A percentile compares a stretch with the other conserved stretches of the same genome.
phyloP scores from a whole-genome alignment of 139 green algal genomes.

The Pseudopediastrum boryanum region DNA sequence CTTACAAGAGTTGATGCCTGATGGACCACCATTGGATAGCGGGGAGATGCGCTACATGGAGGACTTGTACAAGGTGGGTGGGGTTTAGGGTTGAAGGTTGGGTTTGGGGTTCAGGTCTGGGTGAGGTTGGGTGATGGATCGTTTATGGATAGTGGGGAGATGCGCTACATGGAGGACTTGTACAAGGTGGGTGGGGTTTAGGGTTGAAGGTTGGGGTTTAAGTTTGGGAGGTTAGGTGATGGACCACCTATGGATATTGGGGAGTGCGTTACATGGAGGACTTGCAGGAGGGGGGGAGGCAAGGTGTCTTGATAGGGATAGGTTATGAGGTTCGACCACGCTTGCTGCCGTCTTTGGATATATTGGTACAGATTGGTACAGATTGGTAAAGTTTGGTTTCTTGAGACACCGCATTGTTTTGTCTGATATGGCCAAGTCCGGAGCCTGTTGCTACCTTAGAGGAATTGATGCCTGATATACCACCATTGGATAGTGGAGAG shows the following conservation, averaged over 20 bases:
- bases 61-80: constrained; percentile 26
- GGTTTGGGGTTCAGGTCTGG: not conserved
- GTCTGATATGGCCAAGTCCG: too few species aligned
- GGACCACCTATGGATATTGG: not conserved
- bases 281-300: not conserved
- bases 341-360: too few species aligned
- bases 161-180: not conserved
- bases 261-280: not conserved
- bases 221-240: not conserved
- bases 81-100: not conserved
- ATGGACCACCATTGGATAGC: constrained; percentile 40
- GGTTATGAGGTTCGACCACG: too few species aligned
- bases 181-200: not conserved
- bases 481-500: constrained; percentile 36
- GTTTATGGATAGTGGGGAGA: not conserved
- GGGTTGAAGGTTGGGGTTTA: too few species aligned
- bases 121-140: not conserved
- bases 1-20: constrained; percentile 35
- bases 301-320: not conserved
- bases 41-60: constrained; percentile 35
- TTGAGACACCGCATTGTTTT: too few species aligned
- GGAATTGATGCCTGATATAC: constrained; percentile 35
- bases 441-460: constrained; percentile 34
- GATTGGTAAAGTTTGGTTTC: too few species aligned
- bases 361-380: too few species aligned